Percentiles rank a stretch among this genome's conserved stretches.
These are phyloP conservation scores for Coemansia sp. DNA, from an alignment of 192 early-diverging fungal genomes.

Conservation along the genomic window DNA sequence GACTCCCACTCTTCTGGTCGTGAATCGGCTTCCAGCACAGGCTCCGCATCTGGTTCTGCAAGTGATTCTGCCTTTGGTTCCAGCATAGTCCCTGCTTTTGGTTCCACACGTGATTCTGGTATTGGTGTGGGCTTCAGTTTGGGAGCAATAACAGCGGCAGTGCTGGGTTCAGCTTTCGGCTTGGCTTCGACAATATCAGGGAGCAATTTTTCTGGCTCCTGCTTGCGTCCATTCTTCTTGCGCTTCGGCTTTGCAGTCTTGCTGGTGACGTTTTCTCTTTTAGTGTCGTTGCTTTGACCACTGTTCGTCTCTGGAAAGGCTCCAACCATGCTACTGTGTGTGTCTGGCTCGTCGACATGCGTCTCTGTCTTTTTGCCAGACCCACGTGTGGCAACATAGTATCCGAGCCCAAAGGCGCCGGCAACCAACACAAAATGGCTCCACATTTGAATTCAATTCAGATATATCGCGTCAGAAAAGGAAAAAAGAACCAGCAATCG, in stretches of 20 bases:
- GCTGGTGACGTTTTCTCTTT: constrained; percentile 1
- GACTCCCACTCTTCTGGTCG: constrained; percentile 29
- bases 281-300: neutral
- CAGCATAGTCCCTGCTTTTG: constrained; percentile 2
- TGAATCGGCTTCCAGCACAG: neutral
- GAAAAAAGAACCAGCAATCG: neutral
- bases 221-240: constrained; percentile 5
- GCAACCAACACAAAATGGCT: constrained; percentile 20
- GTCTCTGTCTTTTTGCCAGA: neutral
- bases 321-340: constrained; percentile 7
- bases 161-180: neutral
- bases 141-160: neutral
- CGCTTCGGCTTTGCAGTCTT: constrained; percentile 3
- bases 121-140: neutral
- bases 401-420: constrained; percentile 30
- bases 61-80: neutral
- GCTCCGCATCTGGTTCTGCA: neutral
- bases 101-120: neutral
- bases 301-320: constrained; percentile 10
- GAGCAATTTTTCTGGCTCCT: neutral
- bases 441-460: constrained; percentile 18
- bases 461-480: neutral
- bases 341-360: neutral
- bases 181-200: neutral
- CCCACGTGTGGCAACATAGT: constrained; percentile 22